These are phyloP conservation scores for Chlorella ohadii DNA, from an alignment of 139 green algal genomes.

Conservation along the genomic window DNA sequence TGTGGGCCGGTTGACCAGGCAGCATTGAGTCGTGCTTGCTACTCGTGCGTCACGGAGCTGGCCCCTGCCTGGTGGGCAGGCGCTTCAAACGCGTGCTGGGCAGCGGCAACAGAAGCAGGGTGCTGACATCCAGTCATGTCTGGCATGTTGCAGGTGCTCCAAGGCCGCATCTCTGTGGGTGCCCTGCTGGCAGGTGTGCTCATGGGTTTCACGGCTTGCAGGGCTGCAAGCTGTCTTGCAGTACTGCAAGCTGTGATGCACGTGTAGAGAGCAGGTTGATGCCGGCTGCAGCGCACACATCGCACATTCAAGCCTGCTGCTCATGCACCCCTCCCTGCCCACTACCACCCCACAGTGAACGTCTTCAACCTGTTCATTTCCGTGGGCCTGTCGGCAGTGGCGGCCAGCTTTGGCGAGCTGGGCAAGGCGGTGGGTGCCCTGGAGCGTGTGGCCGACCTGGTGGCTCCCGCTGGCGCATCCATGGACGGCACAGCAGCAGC, in stretches of 20 bases:
- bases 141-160: not conserved
- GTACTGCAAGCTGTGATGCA: too few species aligned
- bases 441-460: constrained; percentile 35
- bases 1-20: too few species aligned
- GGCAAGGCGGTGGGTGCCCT: constrained; percentile 45
- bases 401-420: constrained; percentile 42
- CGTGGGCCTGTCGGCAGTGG: constrained; percentile 32
- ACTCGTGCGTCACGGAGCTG: too few species aligned
- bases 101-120: too few species aligned
- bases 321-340: not conserved
- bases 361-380: constrained; percentile 49
- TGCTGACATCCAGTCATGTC: too few species aligned
- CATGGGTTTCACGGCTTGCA: too few species aligned
- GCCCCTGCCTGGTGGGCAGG: too few species aligned
- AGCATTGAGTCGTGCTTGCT: too few species aligned
- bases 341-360: not conserved
- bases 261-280: too few species aligned
- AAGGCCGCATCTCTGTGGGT: constrained; percentile 21
- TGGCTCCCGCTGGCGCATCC: not conserved
- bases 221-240: too few species aligned
- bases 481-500: not conserved
- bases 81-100: too few species aligned
- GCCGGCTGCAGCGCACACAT: not conserved
- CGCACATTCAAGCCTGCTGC: not conserved
- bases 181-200: constrained; percentile 21